phyloP scores from a whole-genome alignment of 495 filamentous ascomycete species.

The Chaetomium fimeti region DNA sequence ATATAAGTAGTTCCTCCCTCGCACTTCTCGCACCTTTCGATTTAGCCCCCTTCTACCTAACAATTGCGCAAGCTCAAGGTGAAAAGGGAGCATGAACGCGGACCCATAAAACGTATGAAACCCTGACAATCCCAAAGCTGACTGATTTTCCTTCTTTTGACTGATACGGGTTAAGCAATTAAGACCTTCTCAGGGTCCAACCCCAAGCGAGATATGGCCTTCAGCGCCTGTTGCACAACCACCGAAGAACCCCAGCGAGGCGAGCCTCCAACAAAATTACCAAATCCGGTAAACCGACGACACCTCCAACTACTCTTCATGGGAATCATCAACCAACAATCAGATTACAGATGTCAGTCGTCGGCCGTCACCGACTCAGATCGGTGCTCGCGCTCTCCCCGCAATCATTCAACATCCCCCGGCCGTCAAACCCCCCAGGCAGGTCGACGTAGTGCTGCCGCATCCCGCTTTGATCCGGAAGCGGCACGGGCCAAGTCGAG shows the following conservation, averaged over 20 bases:
- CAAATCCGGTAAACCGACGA: not conserved
- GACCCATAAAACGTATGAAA: too few species aligned
- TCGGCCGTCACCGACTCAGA: not conserved
- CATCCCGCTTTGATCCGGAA: slow-evolving; percentile 6
- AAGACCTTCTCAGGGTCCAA: not conserved
- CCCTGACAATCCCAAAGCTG: too few species aligned
- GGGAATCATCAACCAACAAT: not conserved
- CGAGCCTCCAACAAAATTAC: not conserved
- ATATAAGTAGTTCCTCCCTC: slow-evolving; percentile 4
- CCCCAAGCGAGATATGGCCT: not conserved
- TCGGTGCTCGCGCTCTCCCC: not conserved
- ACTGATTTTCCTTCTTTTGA: too few species aligned
- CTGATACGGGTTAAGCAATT: not conserved
- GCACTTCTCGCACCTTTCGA: not conserved
- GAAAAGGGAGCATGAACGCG: too few species aligned
- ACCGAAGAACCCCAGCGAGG: not conserved
- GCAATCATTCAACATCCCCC: not conserved
- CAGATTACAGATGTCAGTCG: not conserved
- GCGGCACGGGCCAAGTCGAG: slow-evolving; percentile 21
- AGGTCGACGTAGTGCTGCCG: not conserved
- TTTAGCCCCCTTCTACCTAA: not conserved
- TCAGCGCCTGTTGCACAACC: not conserved
- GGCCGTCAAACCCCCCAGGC: not conserved
- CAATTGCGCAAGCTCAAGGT: not conserved
- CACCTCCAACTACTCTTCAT: not conserved